Evolutionary conservation across 2,329 filamentous ascomycete species (phyloP), one percentile per base, ranked within the genome.

Genomic region (Pseudogymnoascus sp.): DNA sequence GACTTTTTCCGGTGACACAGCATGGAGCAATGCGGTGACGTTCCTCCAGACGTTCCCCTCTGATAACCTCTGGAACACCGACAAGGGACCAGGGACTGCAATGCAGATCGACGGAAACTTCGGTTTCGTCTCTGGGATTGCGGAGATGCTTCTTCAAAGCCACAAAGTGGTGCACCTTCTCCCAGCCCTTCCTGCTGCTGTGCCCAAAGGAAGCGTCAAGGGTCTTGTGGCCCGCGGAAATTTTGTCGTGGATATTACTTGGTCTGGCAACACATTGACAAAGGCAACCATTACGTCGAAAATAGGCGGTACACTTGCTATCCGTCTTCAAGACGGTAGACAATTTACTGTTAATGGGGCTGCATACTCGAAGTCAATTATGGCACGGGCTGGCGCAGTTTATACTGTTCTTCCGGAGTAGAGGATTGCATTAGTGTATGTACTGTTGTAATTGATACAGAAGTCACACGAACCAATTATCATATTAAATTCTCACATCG

Each of bases 61-160:
- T 8, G 36, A 16, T 2, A 39, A 39, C 36, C 36, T 39, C n/a
- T 39, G 36, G 36, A 39, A 39, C 36, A 39, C 36, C n/a, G 41
- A 49, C 23, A 16, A 12, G 25, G 60, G 60, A 5, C 39, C 41
- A 28, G 28, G 39, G 12, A 39, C 28, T 5, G 42, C 45, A 4
- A 80, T 81, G 65, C 79, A 81, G 67, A 79, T 80, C 8, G 79
- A 82, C 63, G 79, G 79, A 3, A 82, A 82, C 63, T 78, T 80
- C 64, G 80, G 79, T 3, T 75, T 76, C 8, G 74, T 75, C 2
- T 74, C 76, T 5, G 78, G 75, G 5, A 74, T 81, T 9, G 69
- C 76, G 2, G 79, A 80, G 67, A 75, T 75, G 70, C 64, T 80
- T 41, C 62, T 80, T 4, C 78, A 80, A 65, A 75, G 72, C 39